Evolutionary conservation across 352 stramenopile species (phyloP), one percentile per base, ranked within the genome.

Genomic region (Phytophthora cajani): DNA sequence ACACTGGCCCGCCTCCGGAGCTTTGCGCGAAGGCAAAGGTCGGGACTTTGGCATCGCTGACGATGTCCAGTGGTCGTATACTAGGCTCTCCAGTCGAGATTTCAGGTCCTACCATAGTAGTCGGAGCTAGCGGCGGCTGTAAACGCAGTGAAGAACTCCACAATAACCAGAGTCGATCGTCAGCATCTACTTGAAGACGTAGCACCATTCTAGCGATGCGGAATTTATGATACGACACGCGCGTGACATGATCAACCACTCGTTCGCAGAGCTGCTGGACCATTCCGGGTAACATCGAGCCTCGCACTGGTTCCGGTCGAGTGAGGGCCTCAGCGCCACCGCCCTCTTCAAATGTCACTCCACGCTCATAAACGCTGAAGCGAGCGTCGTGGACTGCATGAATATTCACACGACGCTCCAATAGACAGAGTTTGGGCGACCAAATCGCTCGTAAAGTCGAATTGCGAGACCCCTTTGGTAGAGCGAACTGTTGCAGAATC

Each of bases 341-440:
- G 8, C 71, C 71, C 21, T 78, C 71, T 66, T 99, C 96, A 58
- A 98, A 99, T 23, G 96, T 99, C 33, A 99, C 93, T 19, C 85
- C 84, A 19, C 94, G 87, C 71, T 99, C 96, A 69, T 98, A 99
- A 38, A 99, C 76, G 33, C 87, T 94, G 72, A 93, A 98, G 16
- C 94, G 82, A 44, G 81, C 82, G 72, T 99, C 96, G 62, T 97
- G 87, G 5, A 99, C 75, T 49, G 92, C 85, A 71, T 96, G 88
- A 17, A 87, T 77, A 73, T 98, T 99, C 46, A 96, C 81, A 36
- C 92, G 87, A 30, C 96, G 88, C 76, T 99, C 97, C 10, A 98
- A 71, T 6, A 99, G 73, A 59, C 96, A 98, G 60, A 99, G 87
- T 64, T 98, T 99, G 8, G 96, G 96, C 47, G 93, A 98, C 94